Evolutionary conservation across 1,284 basidiomycete species (phyloP).

Genomic region (Fomitopsis palustris): DNA sequence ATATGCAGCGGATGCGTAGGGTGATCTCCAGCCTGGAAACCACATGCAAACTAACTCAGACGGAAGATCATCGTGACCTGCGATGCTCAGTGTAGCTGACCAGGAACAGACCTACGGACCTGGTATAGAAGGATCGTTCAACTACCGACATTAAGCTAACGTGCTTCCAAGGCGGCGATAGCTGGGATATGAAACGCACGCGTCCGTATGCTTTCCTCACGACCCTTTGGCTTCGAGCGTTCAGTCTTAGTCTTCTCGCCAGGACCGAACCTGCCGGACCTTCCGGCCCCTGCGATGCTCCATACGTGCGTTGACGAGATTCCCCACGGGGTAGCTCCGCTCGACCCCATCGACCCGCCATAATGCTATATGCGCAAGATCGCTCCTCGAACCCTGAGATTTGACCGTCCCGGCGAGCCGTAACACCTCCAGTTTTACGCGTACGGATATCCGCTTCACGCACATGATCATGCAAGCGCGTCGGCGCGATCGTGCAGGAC

Average conservation of each 20-base stretch:
- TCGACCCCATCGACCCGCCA: not conserved
- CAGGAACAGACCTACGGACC: too few relatives aligned
- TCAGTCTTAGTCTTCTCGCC: too few relatives aligned
- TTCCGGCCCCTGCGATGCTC: not conserved
- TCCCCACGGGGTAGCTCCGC: not conserved
- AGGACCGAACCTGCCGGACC: not conserved
- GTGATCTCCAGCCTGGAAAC: too few relatives aligned
- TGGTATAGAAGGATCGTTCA: too few relatives aligned
- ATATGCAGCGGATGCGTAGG: not conserved
- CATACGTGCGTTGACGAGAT: not conserved
- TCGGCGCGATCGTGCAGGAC: not conserved
- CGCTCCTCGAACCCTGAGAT: not conserved
- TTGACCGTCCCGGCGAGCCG: not conserved
- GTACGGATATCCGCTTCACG: not conserved
- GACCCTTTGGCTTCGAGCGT: not conserved
- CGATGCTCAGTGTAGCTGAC: too few relatives aligned
- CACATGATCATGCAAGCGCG: not conserved
- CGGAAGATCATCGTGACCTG: too few relatives aligned
- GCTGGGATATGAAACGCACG: not conserved
- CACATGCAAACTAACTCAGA: too few relatives aligned
- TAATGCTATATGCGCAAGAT: not conserved
- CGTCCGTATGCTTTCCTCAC: too few relatives aligned
- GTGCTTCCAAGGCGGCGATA: not conserved
- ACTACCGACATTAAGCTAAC: not conserved
- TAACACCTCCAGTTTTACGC: not conserved